Conservation (phyloP, 2,329 filamentous ascomycete genomes). For the Paecilomyces niveus region DNA sequence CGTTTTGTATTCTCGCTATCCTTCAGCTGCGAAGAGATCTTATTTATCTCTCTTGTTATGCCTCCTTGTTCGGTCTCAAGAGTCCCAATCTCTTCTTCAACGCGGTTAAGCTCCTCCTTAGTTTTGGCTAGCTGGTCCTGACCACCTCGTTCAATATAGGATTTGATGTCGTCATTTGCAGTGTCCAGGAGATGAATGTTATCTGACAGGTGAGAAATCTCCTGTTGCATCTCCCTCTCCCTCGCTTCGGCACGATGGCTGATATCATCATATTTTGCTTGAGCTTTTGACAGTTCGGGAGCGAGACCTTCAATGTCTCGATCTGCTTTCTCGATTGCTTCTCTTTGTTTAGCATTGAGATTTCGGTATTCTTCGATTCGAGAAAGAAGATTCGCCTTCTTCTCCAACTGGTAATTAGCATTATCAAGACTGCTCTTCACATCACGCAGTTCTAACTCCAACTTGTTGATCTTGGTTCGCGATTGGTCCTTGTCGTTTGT, state of each 20-base stretch:
- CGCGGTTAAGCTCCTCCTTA: slow-evolving; percentile 58
- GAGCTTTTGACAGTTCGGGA: slow-evolving; percentile 69
- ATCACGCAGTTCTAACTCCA: slow-evolving; percentile 74
- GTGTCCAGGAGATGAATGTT: slow-evolving; percentile 71
- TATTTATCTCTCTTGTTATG: slow-evolving; percentile 65
- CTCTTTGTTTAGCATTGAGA: slow-evolving; percentile 61
- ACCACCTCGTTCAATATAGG: slow-evolving; percentile 71
- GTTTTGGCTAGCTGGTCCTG: slow-evolving; percentile 63
- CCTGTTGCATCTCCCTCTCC: slow-evolving; percentile 64
- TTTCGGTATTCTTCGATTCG: slow-evolving; percentile 69
- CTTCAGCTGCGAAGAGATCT: slow-evolving; percentile 66
- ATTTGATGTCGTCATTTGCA: slow-evolving; percentile 68
- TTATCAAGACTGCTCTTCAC: slow-evolving; percentile 64
- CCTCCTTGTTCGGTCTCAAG: slow-evolving; percentile 62
- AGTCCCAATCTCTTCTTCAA: slow-evolving; percentile 59
- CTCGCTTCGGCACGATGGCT: slow-evolving; percentile 62
- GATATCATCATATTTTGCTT: slow-evolving; percentile 69
- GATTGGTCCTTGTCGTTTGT: slow-evolving; percentile 64
- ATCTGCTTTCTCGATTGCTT: slow-evolving; percentile 63
- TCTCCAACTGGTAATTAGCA: slow-evolving; percentile 69
- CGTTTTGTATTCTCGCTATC: slow-evolving; percentile 78
- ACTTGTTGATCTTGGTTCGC: slow-evolving; percentile 57
- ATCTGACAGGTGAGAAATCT: slow-evolving; percentile 63
- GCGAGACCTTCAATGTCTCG: slow-evolving; percentile 65
- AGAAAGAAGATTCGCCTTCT: slow-evolving; percentile 62